Evolutionary conservation across 441 rosid genomes (phyloP), one percentile per base, ranked within the genome.

Genomic region (Euphorbia celastroides): DNA sequence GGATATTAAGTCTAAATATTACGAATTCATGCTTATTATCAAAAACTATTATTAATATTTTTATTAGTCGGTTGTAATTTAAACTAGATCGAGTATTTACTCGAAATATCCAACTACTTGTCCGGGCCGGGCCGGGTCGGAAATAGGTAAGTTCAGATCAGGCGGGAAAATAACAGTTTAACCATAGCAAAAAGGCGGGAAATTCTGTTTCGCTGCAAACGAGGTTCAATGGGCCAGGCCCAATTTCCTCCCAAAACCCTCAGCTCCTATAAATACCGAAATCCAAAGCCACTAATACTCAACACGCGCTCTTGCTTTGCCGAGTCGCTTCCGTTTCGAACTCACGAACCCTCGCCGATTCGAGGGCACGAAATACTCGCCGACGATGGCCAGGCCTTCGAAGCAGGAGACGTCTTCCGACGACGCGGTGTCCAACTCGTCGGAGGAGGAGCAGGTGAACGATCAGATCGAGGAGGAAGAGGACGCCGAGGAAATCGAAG

Each of bases 401-500:
- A 88, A 76, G 81, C 82, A 63, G 8, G 84, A 68, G 63, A 68
- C 69, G 22, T 90, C 93, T 25, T 90, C 96, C 66, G 93, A 87
- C 36, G 97, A 93, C 5, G 82, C 74, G 32, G 52, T 75, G 23
- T 86, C 95, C 32, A 75, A 69, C 73, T 81, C 89, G n/a, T 89
- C 88, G 17, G 88, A 82, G 69, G 87, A 83, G 70, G 92, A 84
- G 78, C 86, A 72, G 36, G 67, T 80, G 60, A 74, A 89, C 79
- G 84, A 87, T 51, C 96, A 84, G 78, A 76, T 81, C 77, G 79
- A 82, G 74, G 96, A 80, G 25, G 97, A 87, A 55, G 96, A 84
- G 17, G 97, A 93, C 20, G 97, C 89, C 67, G 98, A 92, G 83
- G 99, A 92, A 83, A 82, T 92, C 26, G 89, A 89, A 71, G 99